phyloP scores from a whole-genome alignment of 805 yeast genomes.

The Cyberlindnera euphorbiae region DNA sequence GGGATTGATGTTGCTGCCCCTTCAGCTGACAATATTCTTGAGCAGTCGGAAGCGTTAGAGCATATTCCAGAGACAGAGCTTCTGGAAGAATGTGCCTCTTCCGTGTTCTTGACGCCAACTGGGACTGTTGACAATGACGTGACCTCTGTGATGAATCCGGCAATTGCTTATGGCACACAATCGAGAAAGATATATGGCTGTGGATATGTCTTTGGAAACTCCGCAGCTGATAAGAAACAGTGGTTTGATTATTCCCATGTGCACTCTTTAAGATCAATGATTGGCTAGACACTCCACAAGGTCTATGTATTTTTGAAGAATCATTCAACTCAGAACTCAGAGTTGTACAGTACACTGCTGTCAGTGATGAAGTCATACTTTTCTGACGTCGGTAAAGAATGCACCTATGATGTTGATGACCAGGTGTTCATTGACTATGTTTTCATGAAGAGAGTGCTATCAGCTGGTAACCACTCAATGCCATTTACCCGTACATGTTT shows the following conservation, averaged over 20 bases:
- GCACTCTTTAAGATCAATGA: slow-evolving; percentile 53
- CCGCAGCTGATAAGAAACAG: slow-evolving; percentile 38
- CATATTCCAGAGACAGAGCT: slow-evolving; percentile 7
- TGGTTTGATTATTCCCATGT: slow-evolving; percentile 44
- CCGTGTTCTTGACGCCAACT: slow-evolving; percentile 27
- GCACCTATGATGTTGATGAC: slow-evolving; percentile 53
- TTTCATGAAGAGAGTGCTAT: slow-evolving; percentile 54
- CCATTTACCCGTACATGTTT: slow-evolving; percentile 74
- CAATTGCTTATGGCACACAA: slow-evolving; percentile 42
- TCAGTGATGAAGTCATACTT: slow-evolving; percentile 72
- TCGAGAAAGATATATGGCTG: slow-evolving; percentile 60
- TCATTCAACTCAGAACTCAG: slow-evolving; percentile 58
- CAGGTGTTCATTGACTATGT: slow-evolving; percentile 48
- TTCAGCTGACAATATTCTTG: neutral
- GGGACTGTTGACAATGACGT: slow-evolving; percentile 29
- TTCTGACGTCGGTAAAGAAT: slow-evolving; percentile 72
- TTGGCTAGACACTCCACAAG: slow-evolving; percentile 63
- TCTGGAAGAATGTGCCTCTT: slow-evolving; percentile 32
- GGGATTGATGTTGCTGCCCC: slow-evolving; percentile 25
- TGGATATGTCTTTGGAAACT: slow-evolving; percentile 59
- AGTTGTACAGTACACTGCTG: slow-evolving; percentile 54
- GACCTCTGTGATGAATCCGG: slow-evolving; percentile 47
- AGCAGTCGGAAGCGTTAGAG: neutral
- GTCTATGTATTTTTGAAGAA: slow-evolving; percentile 43
- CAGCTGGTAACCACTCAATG: slow-evolving; percentile 56